Conservation (phyloP, 371 early-diverging fungal genomes). For the Mucor sp. region DNA sequence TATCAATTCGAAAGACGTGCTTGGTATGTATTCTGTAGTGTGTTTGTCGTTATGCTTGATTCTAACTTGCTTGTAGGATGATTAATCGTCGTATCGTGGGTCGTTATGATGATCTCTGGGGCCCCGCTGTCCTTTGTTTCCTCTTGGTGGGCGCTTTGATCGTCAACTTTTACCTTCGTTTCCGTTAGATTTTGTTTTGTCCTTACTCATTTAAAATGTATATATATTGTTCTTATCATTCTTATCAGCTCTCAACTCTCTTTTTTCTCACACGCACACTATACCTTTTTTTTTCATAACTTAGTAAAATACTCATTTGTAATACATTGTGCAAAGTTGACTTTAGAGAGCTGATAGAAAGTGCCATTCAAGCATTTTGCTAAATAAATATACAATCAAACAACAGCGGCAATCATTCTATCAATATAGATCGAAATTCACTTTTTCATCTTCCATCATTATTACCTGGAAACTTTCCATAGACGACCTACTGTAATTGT, state of each 20-base stretch:
- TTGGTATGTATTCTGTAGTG: conserved; percentile 32
- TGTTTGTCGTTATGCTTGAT: conserved; percentile 8
- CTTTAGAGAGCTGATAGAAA: no score
- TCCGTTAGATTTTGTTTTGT: conserved; percentile 43
- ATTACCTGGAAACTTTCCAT: no score
- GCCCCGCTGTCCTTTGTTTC: conserved; percentile 87
- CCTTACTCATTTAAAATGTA: background rate
- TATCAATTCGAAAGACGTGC: conserved; percentile 92
- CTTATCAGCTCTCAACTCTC: background rate
- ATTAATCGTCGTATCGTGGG: conserved; percentile 66
- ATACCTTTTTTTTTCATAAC: background rate
- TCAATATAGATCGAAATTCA: background rate
- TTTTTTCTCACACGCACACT: background rate
- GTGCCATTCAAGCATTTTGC: background rate
- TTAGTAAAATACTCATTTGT: background rate
- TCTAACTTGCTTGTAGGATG: conserved; percentile 45
- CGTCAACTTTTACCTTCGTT: conserved; percentile 43
- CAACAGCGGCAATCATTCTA: background rate
- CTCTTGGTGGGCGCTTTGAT: conserved; percentile 71
- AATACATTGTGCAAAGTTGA: no score
- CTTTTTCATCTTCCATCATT: no score
- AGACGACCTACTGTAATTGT: no score
- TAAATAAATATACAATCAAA: no score
- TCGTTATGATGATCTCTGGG: conserved; percentile 66
- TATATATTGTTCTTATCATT: background rate